Evolutionary conservation across 495 filamentous ascomycete genomes (phyloP).

Genomic region (Xylaria bambusicola): DNA sequence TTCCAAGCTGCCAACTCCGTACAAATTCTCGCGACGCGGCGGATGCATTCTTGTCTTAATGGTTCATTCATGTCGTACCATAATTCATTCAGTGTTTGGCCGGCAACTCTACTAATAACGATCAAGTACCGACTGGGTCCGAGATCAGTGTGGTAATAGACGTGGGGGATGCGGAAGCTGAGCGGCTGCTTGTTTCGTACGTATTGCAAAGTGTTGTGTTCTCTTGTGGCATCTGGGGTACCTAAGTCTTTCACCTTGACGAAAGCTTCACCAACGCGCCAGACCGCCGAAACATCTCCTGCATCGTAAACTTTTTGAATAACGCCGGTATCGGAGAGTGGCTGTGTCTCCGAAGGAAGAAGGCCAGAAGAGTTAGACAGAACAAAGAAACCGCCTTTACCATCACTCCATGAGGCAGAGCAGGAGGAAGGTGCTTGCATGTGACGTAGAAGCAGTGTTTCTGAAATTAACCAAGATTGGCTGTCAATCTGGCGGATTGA

Average conservation of each 20-base stretch:
- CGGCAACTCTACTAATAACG: constrained; percentile 16
- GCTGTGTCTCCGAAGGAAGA: constrained; percentile 17
- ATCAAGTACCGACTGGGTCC: constrained; percentile 22
- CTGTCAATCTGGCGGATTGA: constrained; percentile 22
- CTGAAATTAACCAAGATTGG: constrained; percentile 18
- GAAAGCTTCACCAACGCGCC: constrained; percentile 23
- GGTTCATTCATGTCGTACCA: constrained; percentile 18
- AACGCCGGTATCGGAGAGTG: constrained; percentile 13
- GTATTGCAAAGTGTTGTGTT: constrained; percentile 25
- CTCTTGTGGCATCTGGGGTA: constrained; percentile 18
- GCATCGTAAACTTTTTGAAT: constrained; percentile 21
- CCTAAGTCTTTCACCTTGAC: constrained; percentile 14
- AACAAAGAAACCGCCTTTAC: constrained; percentile 19
- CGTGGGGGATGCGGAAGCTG: constrained; percentile 22
- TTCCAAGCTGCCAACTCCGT: constrained; percentile 17
- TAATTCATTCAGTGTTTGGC: constrained; percentile 21
- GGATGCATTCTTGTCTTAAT: constrained; percentile 15
- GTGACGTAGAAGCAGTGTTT: constrained; percentile 16
- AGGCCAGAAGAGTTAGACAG: constrained; percentile 13
- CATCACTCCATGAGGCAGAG: constrained; percentile 16
- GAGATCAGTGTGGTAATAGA: constrained; percentile 19
- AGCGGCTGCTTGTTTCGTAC: constrained; percentile 16
- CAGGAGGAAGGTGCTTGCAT: constrained; percentile 1
- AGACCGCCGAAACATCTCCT: constrained; percentile 20
- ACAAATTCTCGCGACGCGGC: constrained; percentile 20